Percentiles rank a stretch among this genome's conserved stretches.
Evolutionary conservation across 2,329 filamentous ascomycete species (phyloP).

Genomic region (Penicillium sp.): DNA sequence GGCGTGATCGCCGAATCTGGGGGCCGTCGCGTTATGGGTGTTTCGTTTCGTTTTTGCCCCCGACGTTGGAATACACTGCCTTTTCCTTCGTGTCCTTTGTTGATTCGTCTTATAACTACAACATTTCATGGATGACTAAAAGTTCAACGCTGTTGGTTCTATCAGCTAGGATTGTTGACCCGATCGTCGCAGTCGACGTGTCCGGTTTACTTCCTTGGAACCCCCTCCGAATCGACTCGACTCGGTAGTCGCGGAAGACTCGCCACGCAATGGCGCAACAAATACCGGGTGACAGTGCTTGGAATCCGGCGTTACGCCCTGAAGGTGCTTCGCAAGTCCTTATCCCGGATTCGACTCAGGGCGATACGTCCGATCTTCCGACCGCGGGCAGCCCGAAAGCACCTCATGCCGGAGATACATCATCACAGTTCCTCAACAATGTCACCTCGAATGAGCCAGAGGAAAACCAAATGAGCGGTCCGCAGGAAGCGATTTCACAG

Average conservation of each 20-base stretch:
- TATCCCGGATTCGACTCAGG: slow-evolving; percentile 9
- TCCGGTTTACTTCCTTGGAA: slow-evolving; percentile 19
- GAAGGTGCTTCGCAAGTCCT: slow-evolving; percentile 28
- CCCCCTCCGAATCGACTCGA: slow-evolving; percentile 11
- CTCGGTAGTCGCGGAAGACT: slow-evolving; percentile 7
- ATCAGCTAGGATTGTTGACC: slow-evolving; percentile 21
- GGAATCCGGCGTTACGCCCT: slow-evolving; percentile 53
- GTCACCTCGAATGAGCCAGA: too few relatives aligned
- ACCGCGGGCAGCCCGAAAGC: slow-evolving; percentile 14
- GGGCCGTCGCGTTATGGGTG: neutral
- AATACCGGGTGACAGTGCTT: slow-evolving; percentile 34
- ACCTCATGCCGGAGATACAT: slow-evolving; percentile 7
- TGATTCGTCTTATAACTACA: neutral
- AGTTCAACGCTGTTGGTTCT: slow-evolving; percentile 3
- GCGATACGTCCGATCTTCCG: slow-evolving; percentile 12
- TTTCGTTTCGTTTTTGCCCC: slow-evolving; percentile 2
- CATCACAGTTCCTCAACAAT: slow-evolving; percentile 17
- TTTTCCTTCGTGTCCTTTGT: slow-evolving; percentile 9
- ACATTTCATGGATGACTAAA: slow-evolving; percentile 18
- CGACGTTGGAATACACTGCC: slow-evolving; percentile 7
- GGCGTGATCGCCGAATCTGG: slow-evolving; percentile 1
- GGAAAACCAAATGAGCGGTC: too few relatives aligned
- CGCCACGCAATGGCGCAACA: slow-evolving; percentile 23
- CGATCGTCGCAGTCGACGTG: slow-evolving; percentile 26
- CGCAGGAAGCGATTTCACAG: too few relatives aligned